Base-by-base conservation (phyloP, 2,329 filamentous ascomycete species). In the Cladophialophora carrionii region DNA sequence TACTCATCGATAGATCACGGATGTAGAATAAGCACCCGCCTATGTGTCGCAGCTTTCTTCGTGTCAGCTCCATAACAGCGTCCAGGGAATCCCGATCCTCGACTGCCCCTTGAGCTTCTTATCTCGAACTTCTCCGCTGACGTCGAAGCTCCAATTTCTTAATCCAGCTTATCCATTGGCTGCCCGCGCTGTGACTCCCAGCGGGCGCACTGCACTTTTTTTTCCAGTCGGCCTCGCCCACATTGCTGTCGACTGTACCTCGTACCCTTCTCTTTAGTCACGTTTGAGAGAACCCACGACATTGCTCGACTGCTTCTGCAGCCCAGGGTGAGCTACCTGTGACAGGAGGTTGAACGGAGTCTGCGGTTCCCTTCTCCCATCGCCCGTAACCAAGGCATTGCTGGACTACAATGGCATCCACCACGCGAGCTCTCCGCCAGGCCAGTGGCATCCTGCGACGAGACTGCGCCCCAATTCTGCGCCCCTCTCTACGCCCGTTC, bases 391-490 rank as follows among this genome's bases (percentile, higher is more conserved):
- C 20, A 54, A 14, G 32, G 32, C 43, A 32, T 46, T 61, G 31
- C 56, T 56, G 14, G 48, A 60, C 49, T 49, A 56, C 34, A 49
- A 72, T 72, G 71, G 68, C 70, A 31, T 57, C 70, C 46, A 65
- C 70, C 34, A 54, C 68, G 48, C 66, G 67, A 57, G 66, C 63
- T 57, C 65, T 72, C 5, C 69, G 64, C 56, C 69, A 71, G 61
- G 65, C 64, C 43, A 64, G 62, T 37, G 52, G 65, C 26, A 51
- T 63, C n/a, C 62, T 71, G 61, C 64, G 68, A 12, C 69, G 68
- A 49, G 65, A 70, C 57, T 65, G 62, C 62, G 46, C 65, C 37
- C 66, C 66, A 17, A 62, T 59, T n/a, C 12, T 66, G 49, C 66
- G 66, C 52, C 63, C 62, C 24, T 61, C 69, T 12, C 32, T 46